Percentiles rank a stretch among this genome's conserved stretches.
phyloP scores from a whole-genome alignment of 768 basidiomycete species.

The Pulveroboletus sp. region DNA sequence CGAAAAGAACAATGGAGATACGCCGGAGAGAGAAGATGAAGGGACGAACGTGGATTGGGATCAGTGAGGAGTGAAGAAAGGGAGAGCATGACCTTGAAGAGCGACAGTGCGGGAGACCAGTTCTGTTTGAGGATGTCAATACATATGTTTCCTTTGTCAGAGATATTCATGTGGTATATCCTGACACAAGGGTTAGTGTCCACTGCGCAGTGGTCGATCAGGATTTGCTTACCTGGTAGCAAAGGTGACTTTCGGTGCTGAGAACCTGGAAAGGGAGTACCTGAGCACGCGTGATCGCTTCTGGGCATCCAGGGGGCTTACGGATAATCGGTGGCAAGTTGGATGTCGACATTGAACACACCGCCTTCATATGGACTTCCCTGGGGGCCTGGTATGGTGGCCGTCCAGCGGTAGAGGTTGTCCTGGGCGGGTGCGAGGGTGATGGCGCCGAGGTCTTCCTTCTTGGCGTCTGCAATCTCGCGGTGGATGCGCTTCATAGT shows the following conservation, averaged over 20 bases:
- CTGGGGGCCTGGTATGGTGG: constrained; percentile 76
- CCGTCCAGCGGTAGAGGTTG: constrained; percentile 71
- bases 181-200: constrained; percentile 33
- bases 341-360: constrained; percentile 64
- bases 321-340: constrained; percentile 77
- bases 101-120: constrained; percentile 91
- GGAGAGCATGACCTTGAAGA: constrained; percentile 94
- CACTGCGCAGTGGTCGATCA: not conserved
- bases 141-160: constrained; percentile 74
- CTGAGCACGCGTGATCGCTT: not conserved
- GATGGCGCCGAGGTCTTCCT: constrained; percentile 79
- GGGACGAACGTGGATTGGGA: constrained; percentile 81
- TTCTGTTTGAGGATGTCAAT: constrained; percentile 91
- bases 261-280: constrained; percentile 50
- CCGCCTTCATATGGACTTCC: constrained; percentile 84
- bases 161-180: constrained; percentile 91
- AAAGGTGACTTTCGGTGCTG: constrained; percentile 75
- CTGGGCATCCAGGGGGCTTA: constrained; percentile 25
- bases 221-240: constrained; percentile 54
- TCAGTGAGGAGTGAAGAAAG: constrained; percentile 91
- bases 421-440: constrained; percentile 63
- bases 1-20: constrained; percentile 3
- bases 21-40: not conserved
- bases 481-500: constrained; percentile 82
- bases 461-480: constrained; percentile 76